Percentiles rank a stretch among this genome's conserved stretches.
Evolutionary conservation across 768 basidiomycete genomes (phyloP).

Genomic region (Epithele typhae): DNA sequence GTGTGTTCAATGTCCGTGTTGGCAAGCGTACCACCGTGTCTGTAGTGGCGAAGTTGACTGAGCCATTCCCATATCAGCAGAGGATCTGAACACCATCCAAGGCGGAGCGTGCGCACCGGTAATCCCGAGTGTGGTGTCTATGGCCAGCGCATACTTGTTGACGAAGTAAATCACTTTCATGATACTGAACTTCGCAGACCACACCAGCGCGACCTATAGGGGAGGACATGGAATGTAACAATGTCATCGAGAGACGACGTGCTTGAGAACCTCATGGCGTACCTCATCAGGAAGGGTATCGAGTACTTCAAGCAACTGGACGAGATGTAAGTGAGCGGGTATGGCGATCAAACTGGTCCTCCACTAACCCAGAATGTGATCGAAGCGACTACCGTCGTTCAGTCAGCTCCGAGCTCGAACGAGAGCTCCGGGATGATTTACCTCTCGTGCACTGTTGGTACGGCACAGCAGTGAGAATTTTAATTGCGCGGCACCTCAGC

Average conservation of each 20-base stretch:
- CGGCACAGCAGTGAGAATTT: too few relatives aligned
- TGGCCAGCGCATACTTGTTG: not conserved
- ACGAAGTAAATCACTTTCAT: not conserved
- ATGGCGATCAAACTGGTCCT: not conserved
- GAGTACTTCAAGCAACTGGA: too few relatives aligned
- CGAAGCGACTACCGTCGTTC: not conserved
- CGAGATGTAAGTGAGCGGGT: too few relatives aligned
- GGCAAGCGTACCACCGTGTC: not conserved
- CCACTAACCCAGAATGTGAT: not conserved
- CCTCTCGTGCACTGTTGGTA: too few relatives aligned
- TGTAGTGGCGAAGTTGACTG: not conserved
- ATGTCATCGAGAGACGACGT: too few relatives aligned
- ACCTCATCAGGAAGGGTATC: too few relatives aligned
- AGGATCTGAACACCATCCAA: not conserved
- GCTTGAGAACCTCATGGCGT: not conserved
- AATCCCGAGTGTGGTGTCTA: not conserved
- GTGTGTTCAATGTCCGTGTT: not conserved
- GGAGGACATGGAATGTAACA: too few relatives aligned
- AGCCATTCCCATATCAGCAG: not conserved
- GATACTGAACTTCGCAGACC: not conserved
- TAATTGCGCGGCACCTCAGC: too few relatives aligned
- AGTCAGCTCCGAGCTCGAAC: not conserved
- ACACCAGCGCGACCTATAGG: not conserved
- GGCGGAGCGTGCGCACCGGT: not conserved
- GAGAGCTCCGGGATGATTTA: too few relatives aligned